Conservation (phyloP, 1,284 basidiomycete species). For the Microstroma glucosiphilum region DNA sequence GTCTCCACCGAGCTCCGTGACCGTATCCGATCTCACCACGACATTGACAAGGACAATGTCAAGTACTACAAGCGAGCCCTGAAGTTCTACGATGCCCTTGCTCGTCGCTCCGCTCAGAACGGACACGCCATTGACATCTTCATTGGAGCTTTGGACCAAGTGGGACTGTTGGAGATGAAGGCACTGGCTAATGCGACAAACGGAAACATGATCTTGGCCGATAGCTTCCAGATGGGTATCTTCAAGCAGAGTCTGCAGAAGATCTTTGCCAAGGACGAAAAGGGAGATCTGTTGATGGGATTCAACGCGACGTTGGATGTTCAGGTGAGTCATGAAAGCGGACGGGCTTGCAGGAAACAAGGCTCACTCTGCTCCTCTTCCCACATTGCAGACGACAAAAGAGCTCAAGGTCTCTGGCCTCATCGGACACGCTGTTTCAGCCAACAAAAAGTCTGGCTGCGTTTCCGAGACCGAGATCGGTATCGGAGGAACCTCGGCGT, state of each 20-base stretch:
- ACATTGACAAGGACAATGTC: slow-evolving; percentile 93
- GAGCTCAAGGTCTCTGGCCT: slow-evolving; percentile 97
- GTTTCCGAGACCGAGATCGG: slow-evolving; percentile 99
- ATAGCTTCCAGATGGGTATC: slow-evolving; percentile 96
- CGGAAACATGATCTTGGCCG: slow-evolving; percentile 89
- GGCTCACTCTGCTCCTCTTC: not conserved
- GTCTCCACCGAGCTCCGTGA: slow-evolving; percentile 93
- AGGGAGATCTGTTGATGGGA: slow-evolving; percentile 90
- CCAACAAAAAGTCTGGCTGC: slow-evolving; percentile 69
- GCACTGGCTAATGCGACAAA: slow-evolving; percentile 90
- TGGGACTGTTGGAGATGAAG: slow-evolving; percentile 97
- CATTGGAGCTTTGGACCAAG: slow-evolving; percentile 95
- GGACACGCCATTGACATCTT: slow-evolving; percentile 94
- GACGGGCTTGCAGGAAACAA: too few relatives aligned
- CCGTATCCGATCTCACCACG: slow-evolving; percentile 96
- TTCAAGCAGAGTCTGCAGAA: slow-evolving; percentile 98
- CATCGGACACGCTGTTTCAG: slow-evolving; percentile 82
- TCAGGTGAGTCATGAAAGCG: slow-evolving; percentile 53
- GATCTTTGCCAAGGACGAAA: slow-evolving; percentile 86
- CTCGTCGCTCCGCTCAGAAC: slow-evolving; percentile 87
- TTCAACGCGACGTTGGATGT: slow-evolving; percentile 99
- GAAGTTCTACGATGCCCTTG: slow-evolving; percentile 95
- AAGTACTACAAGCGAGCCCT: slow-evolving; percentile 96
- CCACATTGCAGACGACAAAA: slow-evolving; percentile 72
- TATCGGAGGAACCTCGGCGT: slow-evolving; percentile 97